These are phyloP conservation scores for Cephaloascus albidus DNA, from an alignment of 805 yeast genomes.

Conservation along the genomic window DNA sequence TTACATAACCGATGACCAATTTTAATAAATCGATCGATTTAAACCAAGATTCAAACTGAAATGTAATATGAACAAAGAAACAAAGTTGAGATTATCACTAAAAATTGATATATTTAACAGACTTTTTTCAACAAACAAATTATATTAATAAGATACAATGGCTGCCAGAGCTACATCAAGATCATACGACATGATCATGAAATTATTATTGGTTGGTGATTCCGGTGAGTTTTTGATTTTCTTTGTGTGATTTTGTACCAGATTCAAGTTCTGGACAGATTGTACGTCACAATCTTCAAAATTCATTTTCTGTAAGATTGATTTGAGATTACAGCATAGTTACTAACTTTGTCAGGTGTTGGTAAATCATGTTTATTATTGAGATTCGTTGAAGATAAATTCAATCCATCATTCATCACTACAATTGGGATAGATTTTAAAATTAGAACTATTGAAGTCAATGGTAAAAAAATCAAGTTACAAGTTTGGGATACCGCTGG, in stretches of 20 bases:
- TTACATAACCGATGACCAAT: background rate
- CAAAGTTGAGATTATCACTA: too few species aligned
- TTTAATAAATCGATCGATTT: background rate
- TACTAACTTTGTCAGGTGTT: slow-evolving; percentile 32
- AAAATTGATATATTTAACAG: too few species aligned
- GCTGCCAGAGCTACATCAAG: slow-evolving; percentile 58
- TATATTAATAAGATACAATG: too few species aligned
- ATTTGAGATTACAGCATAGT: background rate
- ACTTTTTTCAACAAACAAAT: too few species aligned
- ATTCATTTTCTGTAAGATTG: too few species aligned
- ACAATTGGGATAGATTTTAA: slow-evolving; percentile 98
- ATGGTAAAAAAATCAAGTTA: slow-evolving; percentile 86
- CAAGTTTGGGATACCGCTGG: slow-evolving; percentile 98
- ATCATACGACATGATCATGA: slow-evolving; percentile 84
- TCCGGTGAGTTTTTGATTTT: slow-evolving; percentile 33
- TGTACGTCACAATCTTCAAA: too few species aligned
- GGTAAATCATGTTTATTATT: slow-evolving; percentile 85
- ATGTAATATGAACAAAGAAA: too few species aligned
- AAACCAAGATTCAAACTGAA: background rate
- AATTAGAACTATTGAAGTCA: slow-evolving; percentile 89
- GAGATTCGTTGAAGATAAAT: slow-evolving; percentile 92
- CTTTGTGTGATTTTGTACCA: background rate
- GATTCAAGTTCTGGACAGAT: background rate
- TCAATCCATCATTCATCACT: slow-evolving; percentile 93
- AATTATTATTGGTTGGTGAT: slow-evolving; percentile 88